Base-by-base conservation (phyloP, 306 rosid genomes). In the Cucurbita argyrosperma region DNA sequence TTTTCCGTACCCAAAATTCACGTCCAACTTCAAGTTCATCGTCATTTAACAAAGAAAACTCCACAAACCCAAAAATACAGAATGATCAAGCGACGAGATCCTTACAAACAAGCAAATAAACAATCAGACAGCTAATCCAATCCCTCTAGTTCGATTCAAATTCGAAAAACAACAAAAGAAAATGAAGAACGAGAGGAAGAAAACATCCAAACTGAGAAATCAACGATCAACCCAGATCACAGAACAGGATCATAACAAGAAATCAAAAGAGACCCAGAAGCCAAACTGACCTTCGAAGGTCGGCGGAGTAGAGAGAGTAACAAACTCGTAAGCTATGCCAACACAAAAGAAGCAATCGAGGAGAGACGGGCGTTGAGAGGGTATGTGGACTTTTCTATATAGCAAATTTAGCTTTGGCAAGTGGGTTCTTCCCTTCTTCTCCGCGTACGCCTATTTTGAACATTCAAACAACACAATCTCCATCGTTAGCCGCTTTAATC, bases 241-340 rank as follows among this genome's bases (percentile, higher is more conserved):
- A 53, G 14, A 72, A 23, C 30, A 72, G 39, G 26, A 72, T 49
- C 12, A 10, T 60, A 30, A 65, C 72, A 35, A 35, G 35, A 74
- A 67, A 38, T 74, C 0, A 59, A 35, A 52, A 61, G 42, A 78
- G 47, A 78, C 56, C 80, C 81, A 76, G 76, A 62, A 77, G 74
- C 39, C 61, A 76, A 83, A 74, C 82, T 60, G 59, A 87, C 85
- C 92, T 83, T 14, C 26, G 57, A 69, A 46, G 8, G 19, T 13
- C 4, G 6, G 57, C 10, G 30, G 46, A 30, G 60, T 30, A 30
- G 35, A 30, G 35, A 30, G 35, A 30, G 35, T 30, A 30, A 30
- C 35, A 30, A 16, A 55, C 5, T 40, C 38, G 38, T 5, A 38
- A 38, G 49, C 4, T 21, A 72, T 8, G 62, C 10, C 10, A 40